These are phyloP conservation scores for Neltuma alba DNA, from an alignment of 306 rosid species.

Conservation along the genomic window DNA sequence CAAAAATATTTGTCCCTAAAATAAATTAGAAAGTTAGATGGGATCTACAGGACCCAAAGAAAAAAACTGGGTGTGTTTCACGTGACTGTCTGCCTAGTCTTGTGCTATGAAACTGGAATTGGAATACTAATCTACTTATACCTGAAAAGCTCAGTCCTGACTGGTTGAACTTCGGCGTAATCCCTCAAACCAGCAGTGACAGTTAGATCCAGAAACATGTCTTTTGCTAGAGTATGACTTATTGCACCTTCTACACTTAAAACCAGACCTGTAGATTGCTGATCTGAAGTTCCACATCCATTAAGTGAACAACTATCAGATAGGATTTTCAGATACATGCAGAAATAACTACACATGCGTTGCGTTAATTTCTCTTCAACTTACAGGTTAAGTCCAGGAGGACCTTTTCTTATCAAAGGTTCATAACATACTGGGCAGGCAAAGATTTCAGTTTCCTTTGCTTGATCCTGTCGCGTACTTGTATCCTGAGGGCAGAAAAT, in stretches of 20 bases:
- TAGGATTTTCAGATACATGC: neutral
- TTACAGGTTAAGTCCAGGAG: slow-evolving; percentile 83
- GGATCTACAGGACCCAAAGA: slow-evolving; percentile 11
- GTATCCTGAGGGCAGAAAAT: slow-evolving; percentile 46
- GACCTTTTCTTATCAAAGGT: slow-evolving; percentile 86
- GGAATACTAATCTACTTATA: slow-evolving; percentile 25
- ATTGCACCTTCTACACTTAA: slow-evolving; percentile 81
- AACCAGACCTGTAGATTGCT: slow-evolving; percentile 90
- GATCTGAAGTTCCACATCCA: slow-evolving; percentile 52
- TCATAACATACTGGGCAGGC: slow-evolving; percentile 92
- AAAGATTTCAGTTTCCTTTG: slow-evolving; percentile 49
- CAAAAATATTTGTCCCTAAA: neutral
- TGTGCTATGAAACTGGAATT: slow-evolving; percentile 5
- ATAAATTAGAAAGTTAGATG: neutral
- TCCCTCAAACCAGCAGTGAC: slow-evolving; percentile 74
- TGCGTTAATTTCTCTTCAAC: slow-evolving; percentile 44
- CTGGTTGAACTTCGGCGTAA: slow-evolving; percentile 73
- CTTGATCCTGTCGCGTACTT: slow-evolving; percentile 47
- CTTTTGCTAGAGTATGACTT: slow-evolving; percentile 85
- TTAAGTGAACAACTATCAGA: slow-evolving; percentile 20
- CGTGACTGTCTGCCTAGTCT: slow-evolving; percentile 5
- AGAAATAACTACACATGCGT: slow-evolving; percentile 19
- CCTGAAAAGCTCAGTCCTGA: slow-evolving; percentile 78
- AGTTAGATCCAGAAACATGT: slow-evolving; percentile 76
- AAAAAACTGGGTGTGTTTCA: neutral